Conservation (phyloP, 1,139 yeast species). For the Saccharomyces hybrid region DNA sequence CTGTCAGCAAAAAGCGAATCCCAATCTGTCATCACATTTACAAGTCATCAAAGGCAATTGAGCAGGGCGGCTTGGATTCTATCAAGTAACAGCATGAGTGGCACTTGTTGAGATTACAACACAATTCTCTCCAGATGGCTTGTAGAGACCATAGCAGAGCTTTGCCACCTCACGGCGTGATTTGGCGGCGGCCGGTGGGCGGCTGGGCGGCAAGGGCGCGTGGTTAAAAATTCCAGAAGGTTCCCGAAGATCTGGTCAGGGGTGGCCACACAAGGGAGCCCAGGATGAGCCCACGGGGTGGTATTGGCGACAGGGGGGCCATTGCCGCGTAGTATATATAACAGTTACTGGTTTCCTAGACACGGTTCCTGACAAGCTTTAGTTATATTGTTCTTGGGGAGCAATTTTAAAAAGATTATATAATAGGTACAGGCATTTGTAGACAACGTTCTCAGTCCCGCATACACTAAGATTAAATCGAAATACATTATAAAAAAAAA, state of each 20-base stretch:
- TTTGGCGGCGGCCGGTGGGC: background rate
- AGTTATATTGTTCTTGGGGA: too few relatives aligned
- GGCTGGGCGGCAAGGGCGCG: background rate
- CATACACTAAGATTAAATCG: background rate
- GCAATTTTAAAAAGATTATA: too few relatives aligned
- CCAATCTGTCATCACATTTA: too few relatives aligned
- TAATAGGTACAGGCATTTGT: background rate
- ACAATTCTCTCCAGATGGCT: too few relatives aligned
- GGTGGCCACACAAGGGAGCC: background rate
- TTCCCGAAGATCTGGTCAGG: background rate
- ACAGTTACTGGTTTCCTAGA: too few relatives aligned
- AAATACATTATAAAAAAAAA: background rate
- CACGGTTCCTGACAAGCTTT: too few relatives aligned
- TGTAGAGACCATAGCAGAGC: too few relatives aligned
- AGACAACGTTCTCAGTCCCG: background rate
- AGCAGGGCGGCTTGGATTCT: too few relatives aligned
- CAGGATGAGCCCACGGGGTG: background rate
- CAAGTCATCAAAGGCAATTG: too few relatives aligned
- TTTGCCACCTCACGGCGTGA: too few relatives aligned
- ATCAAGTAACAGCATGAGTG: background rate
- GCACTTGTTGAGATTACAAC: background rate
- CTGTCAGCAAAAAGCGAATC: too few relatives aligned
- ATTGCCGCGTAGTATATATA: too few relatives aligned
- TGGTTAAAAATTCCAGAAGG: background rate
- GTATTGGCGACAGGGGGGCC: background rate